Conservation (phyloP, 257 asterid genomes). For the Hygrophila difformis region DNA sequence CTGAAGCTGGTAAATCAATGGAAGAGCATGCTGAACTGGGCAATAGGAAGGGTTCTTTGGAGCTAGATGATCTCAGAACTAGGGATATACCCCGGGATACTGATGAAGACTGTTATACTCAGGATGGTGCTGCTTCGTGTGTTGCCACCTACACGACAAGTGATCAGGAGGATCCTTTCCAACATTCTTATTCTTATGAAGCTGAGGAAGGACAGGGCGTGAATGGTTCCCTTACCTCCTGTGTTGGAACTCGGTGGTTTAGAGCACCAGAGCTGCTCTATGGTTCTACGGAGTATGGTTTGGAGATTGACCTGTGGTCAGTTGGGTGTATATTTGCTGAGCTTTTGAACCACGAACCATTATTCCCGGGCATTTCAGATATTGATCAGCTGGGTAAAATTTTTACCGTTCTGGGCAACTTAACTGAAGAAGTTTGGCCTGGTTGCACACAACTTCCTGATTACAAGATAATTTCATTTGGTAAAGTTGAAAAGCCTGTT, state of each 20-base stretch:
- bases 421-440: conserved; percentile 78
- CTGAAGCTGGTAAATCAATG: conserved; percentile 19
- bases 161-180: conserved; percentile 65
- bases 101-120: conserved; percentile 54
- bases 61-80: conserved; percentile 24
- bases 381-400: conserved; percentile 78
- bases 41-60: conserved; percentile 22
- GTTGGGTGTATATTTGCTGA: conserved; percentile 90
- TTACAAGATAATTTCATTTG: conserved; percentile 67
- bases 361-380: conserved; percentile 84
- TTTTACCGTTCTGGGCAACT: conserved; percentile 58
- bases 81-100: conserved; percentile 29
- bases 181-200: conserved; percentile 41
- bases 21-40: conserved; percentile 25
- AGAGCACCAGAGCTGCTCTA: conserved; percentile 91
- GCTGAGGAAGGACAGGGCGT: conserved; percentile 51
- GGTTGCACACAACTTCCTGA: conserved; percentile 77
- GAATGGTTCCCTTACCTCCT: conserved; percentile 70
- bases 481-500: conserved; percentile 52
- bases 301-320: conserved; percentile 92
- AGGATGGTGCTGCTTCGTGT: conserved; percentile 72
- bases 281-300: conserved; percentile 78
- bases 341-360: conserved; percentile 62
- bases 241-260: conserved; percentile 96
- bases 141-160: conserved; percentile 79